phyloP scores from a whole-genome alignment of 208 protist species.

The Trypanosoma melophagium region DNA sequence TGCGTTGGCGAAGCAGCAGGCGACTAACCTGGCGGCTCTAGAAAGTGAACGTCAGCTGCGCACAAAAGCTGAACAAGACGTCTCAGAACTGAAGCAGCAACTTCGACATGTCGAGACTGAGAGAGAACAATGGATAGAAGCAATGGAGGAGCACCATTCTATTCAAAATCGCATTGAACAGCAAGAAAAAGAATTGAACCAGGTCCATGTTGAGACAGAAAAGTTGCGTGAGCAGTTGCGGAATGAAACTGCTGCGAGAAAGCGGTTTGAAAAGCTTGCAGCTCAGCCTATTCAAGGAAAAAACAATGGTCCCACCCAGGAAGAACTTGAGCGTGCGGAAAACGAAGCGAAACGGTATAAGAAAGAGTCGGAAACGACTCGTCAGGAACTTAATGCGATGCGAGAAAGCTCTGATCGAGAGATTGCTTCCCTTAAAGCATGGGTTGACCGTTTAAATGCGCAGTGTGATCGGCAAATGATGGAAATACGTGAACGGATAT shows the following conservation, averaged over 20 bases:
- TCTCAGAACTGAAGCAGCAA: background rate
- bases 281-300: constrained; percentile 22
- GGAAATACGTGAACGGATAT: constrained; percentile 26
- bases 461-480: constrained; percentile 39
- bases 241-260: constrained; percentile 21
- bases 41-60: constrained; percentile 19
- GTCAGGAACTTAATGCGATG: constrained; percentile 31
- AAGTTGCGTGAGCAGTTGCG: constrained; percentile 5
- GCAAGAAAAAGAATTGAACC: constrained; percentile 3
- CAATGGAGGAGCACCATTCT: background rate
- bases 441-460: constrained; percentile 44
- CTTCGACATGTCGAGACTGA: constrained; percentile 1
- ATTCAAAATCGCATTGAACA: background rate
- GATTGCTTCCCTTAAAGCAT: constrained; percentile 46
- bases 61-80: constrained; percentile 35
- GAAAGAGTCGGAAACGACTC: constrained; percentile 28
- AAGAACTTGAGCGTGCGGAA: constrained; percentile 13
- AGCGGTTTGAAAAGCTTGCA: constrained; percentile 32
- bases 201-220: constrained; percentile 1
- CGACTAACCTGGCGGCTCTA: background rate
- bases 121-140: background rate
- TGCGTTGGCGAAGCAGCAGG: background rate
- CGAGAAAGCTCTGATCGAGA: constrained; percentile 37
- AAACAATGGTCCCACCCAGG: background rate
- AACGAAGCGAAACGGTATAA: constrained; percentile 11